Conservation (phyloP, 257 asterid genomes). For the Salvia hispanica region DNA sequence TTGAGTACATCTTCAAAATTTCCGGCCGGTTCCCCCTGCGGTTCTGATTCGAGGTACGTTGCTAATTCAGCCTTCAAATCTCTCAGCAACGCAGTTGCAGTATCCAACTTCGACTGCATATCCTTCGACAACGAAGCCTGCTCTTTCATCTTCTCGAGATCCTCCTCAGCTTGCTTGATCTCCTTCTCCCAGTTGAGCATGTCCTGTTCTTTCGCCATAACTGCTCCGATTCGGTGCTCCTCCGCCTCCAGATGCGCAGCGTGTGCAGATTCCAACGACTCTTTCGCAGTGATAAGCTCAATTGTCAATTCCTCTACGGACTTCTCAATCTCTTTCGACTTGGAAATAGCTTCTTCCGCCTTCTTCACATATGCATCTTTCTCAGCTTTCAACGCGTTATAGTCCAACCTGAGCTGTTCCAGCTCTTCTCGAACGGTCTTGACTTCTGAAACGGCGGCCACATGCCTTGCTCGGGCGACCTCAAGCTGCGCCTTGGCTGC, state of each 20-base stretch:
- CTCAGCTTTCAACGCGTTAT: slow-evolving; percentile 53
- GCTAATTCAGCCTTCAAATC: slow-evolving; percentile 78
- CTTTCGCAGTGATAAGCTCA: slow-evolving; percentile 78
- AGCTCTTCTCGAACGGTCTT: slow-evolving; percentile 56
- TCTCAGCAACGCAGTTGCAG: slow-evolving; percentile 56
- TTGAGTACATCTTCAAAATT: slow-evolving; percentile 33
- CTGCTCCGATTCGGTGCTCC: slow-evolving; percentile 79
- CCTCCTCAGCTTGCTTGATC: slow-evolving; percentile 68
- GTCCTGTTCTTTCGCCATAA: slow-evolving; percentile 84
- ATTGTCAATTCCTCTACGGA: slow-evolving; percentile 83
- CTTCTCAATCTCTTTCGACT: slow-evolving; percentile 73
- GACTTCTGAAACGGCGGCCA: slow-evolving; percentile 75
- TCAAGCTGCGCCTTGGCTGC: slow-evolving; percentile 98
- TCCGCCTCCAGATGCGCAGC: slow-evolving; percentile 90
- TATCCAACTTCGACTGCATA: slow-evolving; percentile 60
- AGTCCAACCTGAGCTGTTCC: slow-evolving; percentile 64
- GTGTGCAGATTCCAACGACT: slow-evolving; percentile 83
- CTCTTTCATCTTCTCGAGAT: slow-evolving; percentile 56
- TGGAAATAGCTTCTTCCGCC: slow-evolving; percentile 67
- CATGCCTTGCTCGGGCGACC: slow-evolving; percentile 82
- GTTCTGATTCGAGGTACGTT: slow-evolving; percentile 67
- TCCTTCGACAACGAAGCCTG: slow-evolving; percentile 57
- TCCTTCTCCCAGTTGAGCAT: slow-evolving; percentile 76
- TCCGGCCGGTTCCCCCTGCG: slow-evolving; percentile 28
- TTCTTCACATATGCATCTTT: slow-evolving; percentile 58